Evolutionary conservation across 495 filamentous ascomycete species (phyloP), one percentile per base, ranked within the genome.

Genomic region (Neurospora tetraspora): DNA sequence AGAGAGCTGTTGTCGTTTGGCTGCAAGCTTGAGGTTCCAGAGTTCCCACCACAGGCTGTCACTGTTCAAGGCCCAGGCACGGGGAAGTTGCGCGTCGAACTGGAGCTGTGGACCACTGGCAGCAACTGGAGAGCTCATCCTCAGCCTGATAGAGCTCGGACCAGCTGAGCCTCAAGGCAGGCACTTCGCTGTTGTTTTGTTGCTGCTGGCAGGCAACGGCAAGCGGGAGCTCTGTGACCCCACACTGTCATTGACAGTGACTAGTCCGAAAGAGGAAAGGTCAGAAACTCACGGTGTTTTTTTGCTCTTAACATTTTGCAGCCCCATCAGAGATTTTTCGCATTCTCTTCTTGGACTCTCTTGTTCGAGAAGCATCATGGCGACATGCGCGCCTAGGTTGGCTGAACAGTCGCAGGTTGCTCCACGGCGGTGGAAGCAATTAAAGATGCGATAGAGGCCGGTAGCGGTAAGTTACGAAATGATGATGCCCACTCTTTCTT

Each of bases 21-120:
- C n/a, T 39, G 65, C 38, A 68, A 69, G 42, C 68, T 68, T 69
- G 53, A 71, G 39, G 73, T 72, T 70, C 61, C 72, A 73, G 71
- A 73, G 75, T 71, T 76, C 59, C 70, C 69, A 39, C 73, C 70
- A 77, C 53, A 34, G 53, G 53, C 53, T 65, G 75, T 74, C 75
- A 75, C 73, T 37, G 39, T 70, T 70, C 69, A 18, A 37, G 39
- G 70, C 71, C 70, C 74, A 77, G 76, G 75, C 75, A 77, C 76
- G 73, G 77, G 72, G 75, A 70, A 78, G 78, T 80, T 82, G 80
- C 80, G 80, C 77, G 80, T 82, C 78, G 75, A 73, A 37, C 69
- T 59, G 45, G 70, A 71, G 71, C 73, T 65, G 68, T 65, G 68
- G 71, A 70, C 72, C 53, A 61, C 68, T 43, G 71, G 9, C 70